Percentiles rank a stretch among this genome's conserved stretches.
Conservation (phyloP, 2,329 filamentous ascomycete species). For the Diaporthe aspalathi region DNA sequence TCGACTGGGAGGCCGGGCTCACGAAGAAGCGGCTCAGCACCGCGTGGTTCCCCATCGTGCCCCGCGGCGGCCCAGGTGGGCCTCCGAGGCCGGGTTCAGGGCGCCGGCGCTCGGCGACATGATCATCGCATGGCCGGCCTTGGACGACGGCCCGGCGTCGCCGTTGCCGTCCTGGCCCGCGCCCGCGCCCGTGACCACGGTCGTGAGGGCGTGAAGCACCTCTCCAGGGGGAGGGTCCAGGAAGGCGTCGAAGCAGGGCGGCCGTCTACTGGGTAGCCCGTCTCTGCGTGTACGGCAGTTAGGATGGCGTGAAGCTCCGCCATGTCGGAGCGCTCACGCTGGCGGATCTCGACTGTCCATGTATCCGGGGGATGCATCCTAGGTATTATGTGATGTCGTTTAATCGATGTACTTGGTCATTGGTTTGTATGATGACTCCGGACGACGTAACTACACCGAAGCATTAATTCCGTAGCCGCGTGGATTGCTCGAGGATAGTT, state of each 20-base stretch:
- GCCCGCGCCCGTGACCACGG: neutral
- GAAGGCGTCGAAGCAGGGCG: neutral
- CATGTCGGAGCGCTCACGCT: neutral
- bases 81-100: neutral
- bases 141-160: neutral
- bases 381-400: no score
- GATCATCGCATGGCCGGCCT: neutral
- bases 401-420: neutral
- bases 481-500: neutral
- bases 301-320: neutral
- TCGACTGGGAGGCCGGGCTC: neutral
- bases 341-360: neutral
- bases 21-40: conserved; percentile 19
- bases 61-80: neutral
- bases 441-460: no score
- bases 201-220: neutral
- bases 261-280: neutral
- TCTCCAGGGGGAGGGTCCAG: neutral
- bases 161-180: neutral
- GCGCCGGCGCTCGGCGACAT: conserved; percentile 7
- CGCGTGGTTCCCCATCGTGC: neutral
- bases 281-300: neutral
- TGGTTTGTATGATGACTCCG: neutral
- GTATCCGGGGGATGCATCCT: no score
- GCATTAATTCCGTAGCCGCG: no score